Base-by-base conservation (phyloP, 495 filamentous ascomycete species). In the Cudoniella acicularis region DNA sequence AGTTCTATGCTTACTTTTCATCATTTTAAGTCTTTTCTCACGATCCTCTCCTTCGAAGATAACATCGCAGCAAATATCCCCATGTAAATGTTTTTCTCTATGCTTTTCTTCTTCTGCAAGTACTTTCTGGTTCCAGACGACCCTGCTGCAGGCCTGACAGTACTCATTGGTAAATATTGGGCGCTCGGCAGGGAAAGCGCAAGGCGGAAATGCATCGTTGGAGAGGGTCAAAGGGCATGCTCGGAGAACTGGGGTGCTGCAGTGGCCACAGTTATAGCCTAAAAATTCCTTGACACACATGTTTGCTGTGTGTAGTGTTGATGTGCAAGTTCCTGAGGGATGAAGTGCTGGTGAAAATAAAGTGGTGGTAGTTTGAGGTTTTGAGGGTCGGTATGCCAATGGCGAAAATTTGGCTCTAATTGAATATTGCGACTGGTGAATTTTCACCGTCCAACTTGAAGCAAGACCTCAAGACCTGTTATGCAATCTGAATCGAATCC, bases 181-280 rank as follows among this genome's bases (percentile, higher is more conserved):
- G 23, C 57, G 52, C 41, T 65, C 57, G 3, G 56, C 66, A 1
- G 63, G 62, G 30, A 63, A 53, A 23, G 49, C 20, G 57, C 66
- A 68, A 1, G 24, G 16, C 13, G 66, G 62, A 27, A 55, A 68
- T n/a, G 16, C 13, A 6, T 54, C 43, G 21, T 63, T 59, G 8
- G 49, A 56, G 2, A 26, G 4, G 10, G 57, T 43, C 9, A 63
- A 18, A 11, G 66, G 66, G 25, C 66, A 68, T 49, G 25, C 27
- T 18, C 47, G 46, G 45, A 68, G 53, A 16, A 43, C 18, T 22
- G 66, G 60, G 23, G 64, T 36, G 2, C 53, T 55, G 54, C 66
- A 68, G 45, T 68, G 66, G n/a, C 66, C 66, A 45, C 66, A 68
- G 13, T 6, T 59, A 46, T 61, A 68, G 40, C 62, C 66, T 18